Percentiles rank a stretch among this genome's conserved stretches.
Evolutionary conservation across 495 filamentous ascomycete species (phyloP).

Genomic region (Thozetella sp.): DNA sequence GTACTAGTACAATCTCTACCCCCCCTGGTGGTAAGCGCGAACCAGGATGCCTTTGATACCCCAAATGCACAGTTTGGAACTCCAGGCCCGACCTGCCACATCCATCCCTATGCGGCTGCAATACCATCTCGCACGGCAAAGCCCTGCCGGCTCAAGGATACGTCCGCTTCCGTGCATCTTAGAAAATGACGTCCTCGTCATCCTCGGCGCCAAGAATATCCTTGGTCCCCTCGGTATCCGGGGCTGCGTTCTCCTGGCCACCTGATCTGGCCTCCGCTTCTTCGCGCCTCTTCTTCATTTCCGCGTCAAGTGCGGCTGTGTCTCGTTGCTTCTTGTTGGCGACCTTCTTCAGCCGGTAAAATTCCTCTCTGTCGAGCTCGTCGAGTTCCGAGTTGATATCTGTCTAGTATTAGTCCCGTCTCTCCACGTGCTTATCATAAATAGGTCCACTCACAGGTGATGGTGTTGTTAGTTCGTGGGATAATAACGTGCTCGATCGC

Average conservation of each 20-base stretch:
- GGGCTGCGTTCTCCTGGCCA: constrained; percentile 43
- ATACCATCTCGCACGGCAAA: background rate
- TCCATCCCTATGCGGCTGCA: background rate
- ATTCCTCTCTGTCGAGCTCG: constrained; percentile 97
- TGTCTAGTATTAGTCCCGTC: constrained; percentile 22
- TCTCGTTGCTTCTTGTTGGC: constrained; percentile 94
- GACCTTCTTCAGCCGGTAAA: constrained; percentile 98
- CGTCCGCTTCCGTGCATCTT: constrained; percentile 20
- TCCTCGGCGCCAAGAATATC: constrained; percentile 85
- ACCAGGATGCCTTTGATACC: background rate
- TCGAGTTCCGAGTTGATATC: constrained; percentile 99
- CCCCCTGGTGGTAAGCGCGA: background rate
- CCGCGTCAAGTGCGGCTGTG: constrained; percentile 70
- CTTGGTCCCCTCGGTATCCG: constrained; percentile 44
- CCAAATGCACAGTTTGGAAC: background rate
- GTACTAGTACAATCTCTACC: background rate
- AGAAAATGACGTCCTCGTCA: constrained; percentile 96
- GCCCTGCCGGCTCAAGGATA: background rate
- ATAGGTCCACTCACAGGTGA: constrained; percentile 70
- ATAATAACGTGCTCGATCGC: constrained; percentile 92
- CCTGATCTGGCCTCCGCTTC: constrained; percentile 38
- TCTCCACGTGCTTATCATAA: background rate
- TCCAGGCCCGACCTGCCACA: background rate
- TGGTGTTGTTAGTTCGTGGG: constrained; percentile 96
- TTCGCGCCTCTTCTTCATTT: constrained; percentile 61